Conservation (phyloP, 2,329 filamentous ascomycete genomes). For the Coccinonectria pachysandricola region DNA sequence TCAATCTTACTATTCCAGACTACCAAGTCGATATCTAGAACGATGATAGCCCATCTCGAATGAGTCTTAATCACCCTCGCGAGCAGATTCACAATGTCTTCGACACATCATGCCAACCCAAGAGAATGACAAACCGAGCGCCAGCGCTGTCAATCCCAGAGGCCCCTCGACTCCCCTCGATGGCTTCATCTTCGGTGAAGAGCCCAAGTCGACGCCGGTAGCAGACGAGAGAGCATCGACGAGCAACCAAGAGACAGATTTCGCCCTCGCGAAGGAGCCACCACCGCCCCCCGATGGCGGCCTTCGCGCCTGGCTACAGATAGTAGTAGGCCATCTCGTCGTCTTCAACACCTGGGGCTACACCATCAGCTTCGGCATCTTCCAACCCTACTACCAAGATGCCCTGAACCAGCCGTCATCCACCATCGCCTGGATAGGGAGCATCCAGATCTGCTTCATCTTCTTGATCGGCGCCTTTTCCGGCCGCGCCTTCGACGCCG, state of each 20-base stretch:
- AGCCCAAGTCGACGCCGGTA: too few relatives aligned
- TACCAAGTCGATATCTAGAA: too few relatives aligned
- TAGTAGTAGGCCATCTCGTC: conserved; percentile 27
- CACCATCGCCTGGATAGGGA: conserved; percentile 39
- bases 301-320: conserved; percentile 27
- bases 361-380: conserved; percentile 29
- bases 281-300: conserved; percentile 26
- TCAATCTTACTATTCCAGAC: too few relatives aligned
- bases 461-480: conserved; percentile 30
- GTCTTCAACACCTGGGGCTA: conserved; percentile 31
- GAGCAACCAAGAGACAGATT: not conserved
- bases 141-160: too few relatives aligned
- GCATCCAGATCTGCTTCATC: conserved; percentile 34
- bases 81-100: too few relatives aligned
- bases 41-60: too few relatives aligned
- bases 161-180: too few relatives aligned
- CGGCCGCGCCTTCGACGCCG: conserved; percentile 32
- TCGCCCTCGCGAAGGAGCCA: not conserved
- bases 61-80: too few relatives aligned
- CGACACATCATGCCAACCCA: too few relatives aligned
- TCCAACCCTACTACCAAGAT: conserved; percentile 28
- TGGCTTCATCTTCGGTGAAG: too few relatives aligned
- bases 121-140: too few relatives aligned
- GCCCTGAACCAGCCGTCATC: conserved; percentile 23
- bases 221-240: not conserved